Conservation (phyloP, 2,329 filamentous ascomycete genomes). For the Fusarium caatingaense region DNA sequence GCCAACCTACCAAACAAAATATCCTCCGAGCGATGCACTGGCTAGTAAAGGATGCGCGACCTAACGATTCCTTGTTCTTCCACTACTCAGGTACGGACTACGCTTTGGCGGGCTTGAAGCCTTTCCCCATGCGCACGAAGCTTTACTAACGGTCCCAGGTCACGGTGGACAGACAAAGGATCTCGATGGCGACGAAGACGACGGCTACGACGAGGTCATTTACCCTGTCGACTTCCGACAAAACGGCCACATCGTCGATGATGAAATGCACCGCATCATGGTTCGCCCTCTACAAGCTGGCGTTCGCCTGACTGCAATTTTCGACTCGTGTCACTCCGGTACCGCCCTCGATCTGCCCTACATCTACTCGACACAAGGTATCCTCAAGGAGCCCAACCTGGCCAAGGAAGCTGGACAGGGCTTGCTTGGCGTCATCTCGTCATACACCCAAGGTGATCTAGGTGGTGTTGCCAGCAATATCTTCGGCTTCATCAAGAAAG, state of each 20-base stretch:
- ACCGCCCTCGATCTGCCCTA: slow-evolving; percentile 75
- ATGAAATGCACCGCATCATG: slow-evolving; percentile 84
- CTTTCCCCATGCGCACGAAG: not conserved
- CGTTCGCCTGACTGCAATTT: slow-evolving; percentile 71
- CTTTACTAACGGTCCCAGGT: slow-evolving; percentile 56
- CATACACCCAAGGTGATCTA: slow-evolving; percentile 77
- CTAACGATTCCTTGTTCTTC: slow-evolving; percentile 96
- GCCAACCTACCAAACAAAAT: slow-evolving; percentile 94
- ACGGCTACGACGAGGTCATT: slow-evolving; percentile 85
- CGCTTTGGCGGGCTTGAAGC: not conserved
- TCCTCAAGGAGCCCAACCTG: slow-evolving; percentile 75
- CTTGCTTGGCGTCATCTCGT: slow-evolving; percentile 68
- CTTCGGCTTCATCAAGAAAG: slow-evolving; percentile 89
- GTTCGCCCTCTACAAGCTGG: slow-evolving; percentile 66
- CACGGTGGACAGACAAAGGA: slow-evolving; percentile 87
- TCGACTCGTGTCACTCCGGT: slow-evolving; percentile 75
- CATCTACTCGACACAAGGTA: slow-evolving; percentile 75
- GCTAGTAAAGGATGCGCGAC: slow-evolving; percentile 91
- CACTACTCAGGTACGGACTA: slow-evolving; percentile 84
- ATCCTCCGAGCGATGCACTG: slow-evolving; percentile 97
- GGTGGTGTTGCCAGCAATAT: slow-evolving; percentile 84
- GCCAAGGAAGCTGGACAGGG: slow-evolving; percentile 76
- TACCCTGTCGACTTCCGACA: slow-evolving; percentile 85
- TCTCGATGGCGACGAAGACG: slow-evolving; percentile 81
- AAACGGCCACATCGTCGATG: slow-evolving; percentile 84